Base-by-base conservation (phyloP, 2,329 filamentous ascomycete genomes). In the Penicillium freii region DNA sequence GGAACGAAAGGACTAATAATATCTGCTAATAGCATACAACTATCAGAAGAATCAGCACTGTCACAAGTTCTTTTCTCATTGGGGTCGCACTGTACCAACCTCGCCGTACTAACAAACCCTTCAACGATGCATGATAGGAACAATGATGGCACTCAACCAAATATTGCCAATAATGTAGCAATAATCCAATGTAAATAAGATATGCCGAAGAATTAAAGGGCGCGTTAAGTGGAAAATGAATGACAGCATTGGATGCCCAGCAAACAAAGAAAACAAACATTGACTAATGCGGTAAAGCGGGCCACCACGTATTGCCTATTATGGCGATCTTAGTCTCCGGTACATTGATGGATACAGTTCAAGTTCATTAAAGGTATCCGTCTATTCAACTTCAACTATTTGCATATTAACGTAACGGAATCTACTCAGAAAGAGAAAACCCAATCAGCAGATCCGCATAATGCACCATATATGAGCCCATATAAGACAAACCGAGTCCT, bases 401-500 rank as follows among this genome's bases (percentile, higher is more conserved):
- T 43, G 36, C 36, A 42, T 52, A 39, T 29, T 19, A 47, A 56
- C 27, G 23, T 54, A 17, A 44, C 48, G 39, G 36, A 49, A 54
- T 54, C 50, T 54, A 44, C 38, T 51, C 44, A 57, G 25, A 40
- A 51, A 52, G 38, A 56, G 46, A 56, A 56, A 60, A 59, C 53
- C 60, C 54, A 64, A 56, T 21, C 59, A 48, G 52, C 34, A 64
- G 44, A 64, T 61, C 62, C 55, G 52, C 53, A 60, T 62, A 60
- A 66, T 68, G 66, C 69, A 67, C 63, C 54, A 66, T 59, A 66
- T 59, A 60, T 59, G 58, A 57, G 64, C 65, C 68, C 65, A 69
- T 69, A 67, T 66, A 66, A 63, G 70, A 71, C 64, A 71, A 71
- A 67, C 60, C 68, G 62, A 68, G 65, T 70, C 66, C 62, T 61